A percentile compares a stretch with the other conserved stretches of the same genome.
phyloP scores from a whole-genome alignment of 2,329 filamentous ascomycete genomes.

The Fusarium mangiferae region DNA sequence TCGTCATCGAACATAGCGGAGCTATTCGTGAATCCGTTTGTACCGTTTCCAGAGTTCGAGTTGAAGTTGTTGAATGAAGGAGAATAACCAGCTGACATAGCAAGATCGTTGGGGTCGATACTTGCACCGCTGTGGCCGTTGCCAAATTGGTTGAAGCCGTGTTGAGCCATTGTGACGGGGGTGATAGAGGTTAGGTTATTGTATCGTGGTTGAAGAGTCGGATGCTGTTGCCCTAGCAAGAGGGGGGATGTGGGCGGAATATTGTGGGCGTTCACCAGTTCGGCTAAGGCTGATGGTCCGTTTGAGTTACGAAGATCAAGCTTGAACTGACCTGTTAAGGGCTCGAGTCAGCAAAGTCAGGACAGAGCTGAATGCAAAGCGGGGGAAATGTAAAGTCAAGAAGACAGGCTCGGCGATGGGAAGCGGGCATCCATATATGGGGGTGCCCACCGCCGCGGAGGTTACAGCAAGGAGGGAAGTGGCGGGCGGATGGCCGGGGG shows the following conservation, averaged over 20 bases:
- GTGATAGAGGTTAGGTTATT: constrained; percentile 15
- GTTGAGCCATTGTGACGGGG: constrained; percentile 60
- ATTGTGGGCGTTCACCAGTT: constrained; percentile 40
- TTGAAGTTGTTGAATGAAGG: constrained; percentile 70
- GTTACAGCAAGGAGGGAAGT: constrained; percentile 31
- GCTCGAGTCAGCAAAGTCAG: constrained; percentile 35
- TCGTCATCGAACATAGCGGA: constrained; percentile 87
- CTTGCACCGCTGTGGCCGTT: constrained; percentile 65
- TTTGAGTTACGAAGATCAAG: constrained; percentile 23
- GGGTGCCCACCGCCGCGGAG: constrained; percentile 33
- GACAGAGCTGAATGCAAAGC: constrained; percentile 25
- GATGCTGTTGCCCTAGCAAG: constrained; percentile 37
- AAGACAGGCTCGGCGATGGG: constrained; percentile 31
- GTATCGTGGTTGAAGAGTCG: constrained; percentile 21
- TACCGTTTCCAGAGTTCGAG: constrained; percentile 66
- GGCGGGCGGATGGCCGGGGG: constrained; percentile 28
- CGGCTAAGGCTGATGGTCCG: constrained; percentile 31
- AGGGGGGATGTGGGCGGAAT: constrained; percentile 38
- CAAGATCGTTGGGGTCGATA: constrained; percentile 88
- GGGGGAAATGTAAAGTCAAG: constrained; percentile 22
- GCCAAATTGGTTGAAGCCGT: constrained; percentile 66
- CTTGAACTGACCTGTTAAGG: constrained; percentile 29
- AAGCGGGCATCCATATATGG: constrained; percentile 39
- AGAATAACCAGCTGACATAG: constrained; percentile 71
- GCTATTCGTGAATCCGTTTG: constrained; percentile 79